phyloP scores from a whole-genome alignment of 179 eudicot genomes.

The Corrigiola litoralis region DNA sequence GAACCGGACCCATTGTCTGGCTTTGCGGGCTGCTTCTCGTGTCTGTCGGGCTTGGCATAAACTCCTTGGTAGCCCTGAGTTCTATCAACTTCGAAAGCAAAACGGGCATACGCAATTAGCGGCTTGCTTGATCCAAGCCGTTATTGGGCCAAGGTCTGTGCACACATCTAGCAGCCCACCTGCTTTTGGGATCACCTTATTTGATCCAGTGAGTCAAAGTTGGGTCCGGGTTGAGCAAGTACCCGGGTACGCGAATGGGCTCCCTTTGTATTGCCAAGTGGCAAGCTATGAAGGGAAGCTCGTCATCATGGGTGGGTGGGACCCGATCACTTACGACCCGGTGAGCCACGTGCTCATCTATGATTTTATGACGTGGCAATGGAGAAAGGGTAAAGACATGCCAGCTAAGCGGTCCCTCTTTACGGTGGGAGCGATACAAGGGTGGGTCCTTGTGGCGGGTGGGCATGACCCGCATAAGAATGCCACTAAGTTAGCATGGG shows the following conservation, averaged over 20 bases:
- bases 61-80: slow-evolving; percentile 36
- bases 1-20: too few species aligned
- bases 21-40: too few species aligned
- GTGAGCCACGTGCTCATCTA: slow-evolving; percentile 21
- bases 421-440: slow-evolving; percentile 37
- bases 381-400: slow-evolving; percentile 59
- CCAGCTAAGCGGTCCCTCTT: slow-evolving; percentile 61
- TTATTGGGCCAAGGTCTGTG: slow-evolving; percentile 15
- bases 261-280: slow-evolving; percentile 57
- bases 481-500: slow-evolving; percentile 43
- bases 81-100: slow-evolving; percentile 40
- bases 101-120: slow-evolving; percentile 34
- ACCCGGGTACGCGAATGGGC: slow-evolving; percentile 42
- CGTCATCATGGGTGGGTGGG: slow-evolving; percentile 61
- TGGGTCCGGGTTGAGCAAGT: slow-evolving; percentile 48
- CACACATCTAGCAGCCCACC: too few species aligned
- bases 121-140: slow-evolving; percentile 52
- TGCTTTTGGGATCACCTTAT: slow-evolving; percentile 43
- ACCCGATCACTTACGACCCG: slow-evolving; percentile 47
- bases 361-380: slow-evolving; percentile 33
- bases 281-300: slow-evolving; percentile 52
- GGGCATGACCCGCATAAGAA: slow-evolving; percentile 67
- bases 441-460: slow-evolving; percentile 58
- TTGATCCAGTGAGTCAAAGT: slow-evolving; percentile 22
- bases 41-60: slow-evolving; percentile 49